Evolutionary conservation across 176 grass and related monocot species (phyloP).

Genomic region (Ampelocalamus luodianensis): DNA sequence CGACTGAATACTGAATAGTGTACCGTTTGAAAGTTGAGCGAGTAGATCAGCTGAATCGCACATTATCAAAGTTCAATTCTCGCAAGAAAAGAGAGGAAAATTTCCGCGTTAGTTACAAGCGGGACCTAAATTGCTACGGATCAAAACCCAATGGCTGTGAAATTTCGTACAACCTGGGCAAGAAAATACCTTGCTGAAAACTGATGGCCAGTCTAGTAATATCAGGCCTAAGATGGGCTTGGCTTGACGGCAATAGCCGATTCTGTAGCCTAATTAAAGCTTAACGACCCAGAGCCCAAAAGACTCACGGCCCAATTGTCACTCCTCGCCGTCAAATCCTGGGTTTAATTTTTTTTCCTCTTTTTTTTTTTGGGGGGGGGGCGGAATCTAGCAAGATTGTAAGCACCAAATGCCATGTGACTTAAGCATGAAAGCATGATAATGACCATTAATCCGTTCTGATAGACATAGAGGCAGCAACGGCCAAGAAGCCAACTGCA

Average conservation of each 20-base stretch:
- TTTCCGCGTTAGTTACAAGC: no score
- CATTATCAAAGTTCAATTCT: background rate
- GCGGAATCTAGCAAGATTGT: background rate
- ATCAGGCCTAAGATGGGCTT: background rate
- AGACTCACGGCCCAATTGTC: background rate
- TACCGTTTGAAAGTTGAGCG: background rate
- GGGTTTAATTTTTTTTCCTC: background rate
- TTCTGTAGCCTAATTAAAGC: background rate
- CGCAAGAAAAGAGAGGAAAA: no score
- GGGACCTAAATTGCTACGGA: background rate
- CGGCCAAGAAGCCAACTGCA: slow-evolving; percentile 15
- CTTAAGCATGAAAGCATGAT: slow-evolving; percentile 30
- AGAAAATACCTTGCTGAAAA: background rate
- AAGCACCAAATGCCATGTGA: slow-evolving; percentile 1
- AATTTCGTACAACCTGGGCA: background rate
- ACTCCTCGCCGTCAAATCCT: no score
- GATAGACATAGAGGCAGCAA: slow-evolving; percentile 11
- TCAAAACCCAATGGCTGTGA: background rate
- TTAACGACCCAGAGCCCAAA: background rate
- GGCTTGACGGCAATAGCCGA: background rate
- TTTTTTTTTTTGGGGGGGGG: background rate
- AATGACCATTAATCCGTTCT: slow-evolving; percentile 22
- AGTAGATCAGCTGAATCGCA: background rate
- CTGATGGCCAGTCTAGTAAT: background rate
- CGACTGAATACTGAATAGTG: background rate